These are phyloP conservation scores for Pythium oligandrum DNA, from an alignment of 352 stramenopile species.

Conservation along the genomic window DNA sequence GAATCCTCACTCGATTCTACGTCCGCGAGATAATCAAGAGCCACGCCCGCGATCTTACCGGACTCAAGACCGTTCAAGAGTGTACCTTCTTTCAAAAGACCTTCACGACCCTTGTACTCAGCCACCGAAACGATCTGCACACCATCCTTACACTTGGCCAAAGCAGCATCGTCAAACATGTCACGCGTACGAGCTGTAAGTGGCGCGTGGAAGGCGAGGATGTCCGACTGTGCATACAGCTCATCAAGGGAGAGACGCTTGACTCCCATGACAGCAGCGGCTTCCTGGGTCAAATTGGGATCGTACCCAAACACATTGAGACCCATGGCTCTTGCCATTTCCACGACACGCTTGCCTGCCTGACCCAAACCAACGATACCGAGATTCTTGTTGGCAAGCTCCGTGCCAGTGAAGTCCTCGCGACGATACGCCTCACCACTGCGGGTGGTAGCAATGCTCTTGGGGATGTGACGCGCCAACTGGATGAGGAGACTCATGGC, in stretches of 20 bases:
- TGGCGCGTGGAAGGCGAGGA: constrained; percentile 94
- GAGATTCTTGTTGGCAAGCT: constrained; percentile 56
- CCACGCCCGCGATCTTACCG: constrained; percentile 80
- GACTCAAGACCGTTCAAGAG: constrained; percentile 61
- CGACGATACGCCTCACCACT: constrained; percentile 17
- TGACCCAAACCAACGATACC: constrained; percentile 73
- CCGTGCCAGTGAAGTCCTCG: constrained; percentile 51
- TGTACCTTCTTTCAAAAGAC: constrained; percentile 80
- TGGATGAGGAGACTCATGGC: constrained; percentile 62
- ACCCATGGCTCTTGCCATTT: constrained; percentile 69
- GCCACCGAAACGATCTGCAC: constrained; percentile 87
- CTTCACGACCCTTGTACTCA: constrained; percentile 62
- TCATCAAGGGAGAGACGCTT: constrained; percentile 56
- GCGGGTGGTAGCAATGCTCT: constrained; percentile 37
- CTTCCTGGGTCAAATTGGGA: constrained; percentile 68
- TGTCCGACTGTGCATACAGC: constrained; percentile 80
- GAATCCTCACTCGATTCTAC: constrained; percentile 16
- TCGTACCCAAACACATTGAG: constrained; percentile 70
- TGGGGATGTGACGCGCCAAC: constrained; percentile 51
- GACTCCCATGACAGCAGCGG: constrained; percentile 54
- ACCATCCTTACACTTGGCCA: constrained; percentile 87
- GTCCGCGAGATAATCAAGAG: constrained; percentile 67
- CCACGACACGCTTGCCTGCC: constrained; percentile 62
- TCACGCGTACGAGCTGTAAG: constrained; percentile 89
- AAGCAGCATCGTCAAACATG: constrained; percentile 80